These are phyloP conservation scores for Penicillium thymicola DNA, from an alignment of 2,329 filamentous ascomycete species.

Conservation along the genomic window DNA sequence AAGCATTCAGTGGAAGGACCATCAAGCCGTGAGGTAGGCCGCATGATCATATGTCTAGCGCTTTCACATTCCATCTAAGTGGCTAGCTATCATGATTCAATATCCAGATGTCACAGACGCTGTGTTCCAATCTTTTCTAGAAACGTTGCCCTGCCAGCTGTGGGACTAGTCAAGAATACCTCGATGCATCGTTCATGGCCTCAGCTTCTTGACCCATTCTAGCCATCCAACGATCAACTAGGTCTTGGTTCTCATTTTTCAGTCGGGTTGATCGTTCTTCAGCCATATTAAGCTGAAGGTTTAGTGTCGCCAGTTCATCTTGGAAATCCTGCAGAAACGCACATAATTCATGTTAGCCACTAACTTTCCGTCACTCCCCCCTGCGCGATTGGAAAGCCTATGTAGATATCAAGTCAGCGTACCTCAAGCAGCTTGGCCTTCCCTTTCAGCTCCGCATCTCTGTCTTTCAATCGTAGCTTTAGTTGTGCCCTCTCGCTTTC, in stretches of 20 bases:
- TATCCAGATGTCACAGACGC: neutral
- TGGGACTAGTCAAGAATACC: constrained; percentile 38
- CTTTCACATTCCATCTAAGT: neutral
- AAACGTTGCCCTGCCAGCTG: neutral
- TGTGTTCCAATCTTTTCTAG: neutral
- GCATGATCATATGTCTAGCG: neutral
- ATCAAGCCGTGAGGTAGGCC: neutral
- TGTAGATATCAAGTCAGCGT: constrained; percentile 20
- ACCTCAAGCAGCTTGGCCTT: constrained; percentile 82
- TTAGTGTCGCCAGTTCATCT: constrained; percentile 85
- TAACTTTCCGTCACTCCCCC: neutral
- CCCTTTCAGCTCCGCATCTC: constrained; percentile 78
- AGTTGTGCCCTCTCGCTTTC: constrained; percentile 61
- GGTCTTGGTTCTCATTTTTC: constrained; percentile 77
- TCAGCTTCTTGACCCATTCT: constrained; percentile 82
- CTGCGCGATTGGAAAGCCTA: neutral
- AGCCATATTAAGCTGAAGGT: constrained; percentile 81
- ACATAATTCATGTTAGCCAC: constrained; percentile 8
- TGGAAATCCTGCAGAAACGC: constrained; percentile 64
- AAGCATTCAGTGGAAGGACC: neutral
- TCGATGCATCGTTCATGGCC: constrained; percentile 68
- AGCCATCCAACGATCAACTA: constrained; percentile 89
- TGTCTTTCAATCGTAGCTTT: constrained; percentile 67
- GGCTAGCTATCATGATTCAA: neutral
- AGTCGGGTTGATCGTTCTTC: constrained; percentile 72